Evolutionary conservation across 345 rosid species (phyloP), one percentile per base, ranked within the genome.

Genomic region (Eutrema japonicum): DNA sequence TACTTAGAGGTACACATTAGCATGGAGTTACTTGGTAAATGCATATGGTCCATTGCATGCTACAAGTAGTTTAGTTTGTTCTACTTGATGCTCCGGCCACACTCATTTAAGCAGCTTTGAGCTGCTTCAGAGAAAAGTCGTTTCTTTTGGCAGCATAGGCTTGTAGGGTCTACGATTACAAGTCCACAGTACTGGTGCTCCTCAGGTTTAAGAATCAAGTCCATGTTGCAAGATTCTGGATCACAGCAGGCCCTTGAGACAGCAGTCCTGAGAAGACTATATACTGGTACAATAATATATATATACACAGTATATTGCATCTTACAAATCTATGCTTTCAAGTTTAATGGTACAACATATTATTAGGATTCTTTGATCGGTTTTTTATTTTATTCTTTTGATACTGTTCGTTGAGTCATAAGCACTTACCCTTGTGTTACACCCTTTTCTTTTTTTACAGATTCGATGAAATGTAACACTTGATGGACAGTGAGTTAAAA

Each of bases 11-110:
- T 38, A 37, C 8, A 47, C 18, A 57, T 4, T 57, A 22, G 53
- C 53, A 30, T 18, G 61, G 62, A 42, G 26, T 51, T 0, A 4
- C 37, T 42, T 35, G 70, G 70, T 43, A 67, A 52, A 38, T 57
- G 62, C 68, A 13, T 58, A 58, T 41, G 73, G 33, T 59, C 49
- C 41, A 36, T 18, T 40, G 43, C 63, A 65, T 49, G 45, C 48
- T 36, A 29, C 45, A 27, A 57, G 42, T 37, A 62, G 66, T 42
- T 29, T 65, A 56, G 72, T 65, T 8, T 47, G 37, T 6, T 42
- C 18, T 5, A 52, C 63, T 45, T 72, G 27, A 22, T 14, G 54
- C 49, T 52, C 37, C 11, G 54, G n/a, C 40, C 11, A 22, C 47
- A 14, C 14, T 55, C 65, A 29, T 1, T 9, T 22, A 37, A 45